These are phyloP conservation scores for Pulveroboletus sp. DNA, from an alignment of 768 basidiomycete genomes.

Conservation along the genomic window DNA sequence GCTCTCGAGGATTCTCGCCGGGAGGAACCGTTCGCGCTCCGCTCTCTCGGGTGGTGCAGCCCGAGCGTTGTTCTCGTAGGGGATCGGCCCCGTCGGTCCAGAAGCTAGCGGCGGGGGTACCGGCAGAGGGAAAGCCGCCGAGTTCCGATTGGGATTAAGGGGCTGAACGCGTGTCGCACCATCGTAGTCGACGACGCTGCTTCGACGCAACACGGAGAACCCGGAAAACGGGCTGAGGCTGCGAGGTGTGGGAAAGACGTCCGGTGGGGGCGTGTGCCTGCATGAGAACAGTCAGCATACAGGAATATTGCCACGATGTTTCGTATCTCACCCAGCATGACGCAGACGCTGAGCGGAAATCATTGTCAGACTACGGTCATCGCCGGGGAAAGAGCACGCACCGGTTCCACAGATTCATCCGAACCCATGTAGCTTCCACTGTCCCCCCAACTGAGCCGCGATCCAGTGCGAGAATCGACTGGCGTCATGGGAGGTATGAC, in stretches of 20 bases:
- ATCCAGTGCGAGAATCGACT: conserved; percentile 11
- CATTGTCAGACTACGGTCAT: conserved; percentile 2
- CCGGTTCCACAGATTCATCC: conserved; percentile 16
- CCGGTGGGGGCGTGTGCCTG: conserved; percentile 26
- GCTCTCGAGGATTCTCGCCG: conserved; percentile 20
- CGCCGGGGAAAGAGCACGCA: conserved; percentile 1
- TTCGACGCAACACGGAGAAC: conserved; percentile 16
- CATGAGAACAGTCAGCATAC: conserved; percentile 2
- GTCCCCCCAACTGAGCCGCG: conserved; percentile 19
- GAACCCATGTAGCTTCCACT: conserved; percentile 29
- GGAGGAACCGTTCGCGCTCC: conserved; percentile 24
- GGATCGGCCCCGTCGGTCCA: conserved; percentile 4
- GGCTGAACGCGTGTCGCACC: conserved; percentile 8
- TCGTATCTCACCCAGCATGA: conserved; percentile 23
- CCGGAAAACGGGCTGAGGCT: conserved; percentile 15
- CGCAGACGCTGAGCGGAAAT: conserved; percentile 20
- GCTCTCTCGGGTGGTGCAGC: conserved; percentile 14
- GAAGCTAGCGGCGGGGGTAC: conserved; percentile 8
- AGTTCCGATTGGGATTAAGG: conserved; percentile 8
- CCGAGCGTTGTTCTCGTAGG: conserved; percentile 16
- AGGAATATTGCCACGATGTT: background rate
- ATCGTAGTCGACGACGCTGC: conserved; percentile 1
- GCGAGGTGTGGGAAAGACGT: conserved; percentile 18
- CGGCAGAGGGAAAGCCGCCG: conserved; percentile 8
- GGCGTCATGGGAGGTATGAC: background rate